phyloP scores from a whole-genome alignment of 345 rosid genomes.

The Nasturtium officinale region DNA sequence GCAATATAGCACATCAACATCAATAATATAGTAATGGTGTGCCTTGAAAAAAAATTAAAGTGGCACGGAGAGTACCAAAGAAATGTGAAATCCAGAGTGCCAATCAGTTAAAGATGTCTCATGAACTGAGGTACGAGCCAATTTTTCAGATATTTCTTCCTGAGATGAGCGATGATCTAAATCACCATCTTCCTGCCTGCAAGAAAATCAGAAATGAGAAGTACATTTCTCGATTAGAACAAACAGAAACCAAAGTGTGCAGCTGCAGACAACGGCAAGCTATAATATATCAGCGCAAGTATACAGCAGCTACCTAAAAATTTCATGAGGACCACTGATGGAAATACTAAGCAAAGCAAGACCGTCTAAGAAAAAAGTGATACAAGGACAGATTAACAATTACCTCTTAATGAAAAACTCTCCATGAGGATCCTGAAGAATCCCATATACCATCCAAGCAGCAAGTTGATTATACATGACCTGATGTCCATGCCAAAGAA shows the following conservation, averaged over 20 bases:
- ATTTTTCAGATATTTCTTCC: slow-evolving; percentile 62
- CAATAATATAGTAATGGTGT: slow-evolving; percentile 13
- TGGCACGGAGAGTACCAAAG: slow-evolving; percentile 59
- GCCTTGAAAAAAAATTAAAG: slow-evolving; percentile 3
- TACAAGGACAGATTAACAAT: neutral
- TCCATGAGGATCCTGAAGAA: slow-evolving; percentile 91
- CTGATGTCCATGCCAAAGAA: slow-evolving; percentile 98
- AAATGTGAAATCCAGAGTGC: slow-evolving; percentile 92
- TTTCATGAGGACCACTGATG: neutral
- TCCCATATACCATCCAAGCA: slow-evolving; percentile 96
- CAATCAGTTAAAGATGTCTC: slow-evolving; percentile 87
- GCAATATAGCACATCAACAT: slow-evolving; percentile 44
- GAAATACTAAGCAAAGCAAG: neutral
- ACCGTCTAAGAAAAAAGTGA: neutral
- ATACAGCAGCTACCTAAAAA: slow-evolving; percentile 4
- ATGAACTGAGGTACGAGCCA: slow-evolving; percentile 66
- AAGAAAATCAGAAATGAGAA: slow-evolving; percentile 24
- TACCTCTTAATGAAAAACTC: slow-evolving; percentile 92
- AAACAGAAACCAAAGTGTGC: slow-evolving; percentile 23
- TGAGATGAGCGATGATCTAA: slow-evolving; percentile 61
- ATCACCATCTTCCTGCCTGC: slow-evolving; percentile 84
- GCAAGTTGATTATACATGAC: slow-evolving; percentile 95
- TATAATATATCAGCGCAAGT: slow-evolving; percentile 5
- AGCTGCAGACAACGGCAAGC: neutral
- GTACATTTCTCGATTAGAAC: neutral